A percentile compares a stretch with the other conserved stretches of the same genome.
Evolutionary conservation across 1,284 basidiomycete genomes (phyloP).

Genomic region (Tetrapyrgos nigripes): DNA sequence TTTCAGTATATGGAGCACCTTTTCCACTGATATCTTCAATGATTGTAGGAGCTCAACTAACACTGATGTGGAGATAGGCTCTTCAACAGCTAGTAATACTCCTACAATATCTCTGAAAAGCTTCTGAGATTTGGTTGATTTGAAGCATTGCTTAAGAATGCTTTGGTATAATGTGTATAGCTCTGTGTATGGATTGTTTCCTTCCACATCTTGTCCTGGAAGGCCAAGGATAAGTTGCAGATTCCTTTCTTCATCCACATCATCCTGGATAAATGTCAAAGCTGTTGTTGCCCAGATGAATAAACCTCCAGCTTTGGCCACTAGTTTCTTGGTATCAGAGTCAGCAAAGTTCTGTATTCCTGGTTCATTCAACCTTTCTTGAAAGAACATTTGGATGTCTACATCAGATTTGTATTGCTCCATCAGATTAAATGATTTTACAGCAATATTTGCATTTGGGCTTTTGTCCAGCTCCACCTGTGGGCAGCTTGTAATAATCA

Average conservation of each 20-base stretch:
- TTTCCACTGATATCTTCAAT: neutral
- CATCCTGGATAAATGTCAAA: neutral
- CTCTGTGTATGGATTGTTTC: too few species aligned
- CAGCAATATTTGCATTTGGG: neutral
- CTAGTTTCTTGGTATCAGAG: neutral
- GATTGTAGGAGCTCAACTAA: too few species aligned
- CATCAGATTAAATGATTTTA: neutral
- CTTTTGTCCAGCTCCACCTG: neutral
- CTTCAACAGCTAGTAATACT: too few species aligned
- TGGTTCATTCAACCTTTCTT: neutral
- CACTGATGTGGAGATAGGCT: too few species aligned
- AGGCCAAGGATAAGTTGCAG: neutral
- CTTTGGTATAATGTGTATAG: too few species aligned
- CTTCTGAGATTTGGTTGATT: too few species aligned
- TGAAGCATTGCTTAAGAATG: too few species aligned
- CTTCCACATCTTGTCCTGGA: too few species aligned
- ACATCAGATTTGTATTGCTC: neutral
- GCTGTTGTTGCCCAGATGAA: neutral
- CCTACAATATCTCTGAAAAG: too few species aligned
- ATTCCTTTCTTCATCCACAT: neutral
- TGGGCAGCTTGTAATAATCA: neutral
- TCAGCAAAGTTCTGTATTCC: neutral
- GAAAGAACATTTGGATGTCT: neutral
- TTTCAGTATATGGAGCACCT: neutral
- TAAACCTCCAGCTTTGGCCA: neutral